These are phyloP conservation scores for Agarophyton chilense DNA, from an alignment of 23 red algal species.

Conservation along the genomic window DNA sequence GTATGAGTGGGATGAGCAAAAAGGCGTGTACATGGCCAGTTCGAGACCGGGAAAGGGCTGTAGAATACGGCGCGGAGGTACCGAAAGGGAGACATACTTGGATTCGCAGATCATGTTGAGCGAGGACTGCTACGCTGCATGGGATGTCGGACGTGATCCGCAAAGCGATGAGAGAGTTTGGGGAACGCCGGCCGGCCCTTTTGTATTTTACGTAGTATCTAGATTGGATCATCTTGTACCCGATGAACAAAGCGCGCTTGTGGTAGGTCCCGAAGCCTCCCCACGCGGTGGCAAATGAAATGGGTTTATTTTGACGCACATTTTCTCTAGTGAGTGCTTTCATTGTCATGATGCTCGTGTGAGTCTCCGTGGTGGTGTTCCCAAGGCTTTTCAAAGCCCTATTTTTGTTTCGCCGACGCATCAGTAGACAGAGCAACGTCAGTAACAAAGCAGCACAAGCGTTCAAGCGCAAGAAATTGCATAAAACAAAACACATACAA, in stretches of 20 bases:
- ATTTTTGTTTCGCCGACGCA: too few relatives aligned
- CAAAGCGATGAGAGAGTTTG: constrained; percentile 88
- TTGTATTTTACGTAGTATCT: constrained; percentile 75
- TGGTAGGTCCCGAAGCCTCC: not conserved
- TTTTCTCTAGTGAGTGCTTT: not conserved
- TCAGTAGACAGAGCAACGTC: too few relatives aligned
- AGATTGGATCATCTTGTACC: constrained; percentile 76
- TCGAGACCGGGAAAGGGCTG: constrained; percentile 90
- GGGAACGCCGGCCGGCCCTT: constrained; percentile 87
- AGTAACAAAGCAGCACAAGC: too few relatives aligned
- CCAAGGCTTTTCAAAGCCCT: constrained; percentile 70
- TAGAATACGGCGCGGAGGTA: constrained; percentile 66
- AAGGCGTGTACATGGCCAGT: constrained; percentile 50
- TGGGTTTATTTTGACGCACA: not conserved
- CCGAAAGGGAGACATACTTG: constrained; percentile 74
- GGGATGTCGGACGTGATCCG: constrained; percentile 85
- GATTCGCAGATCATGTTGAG: constrained; percentile 67
- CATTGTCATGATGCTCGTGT: not conserved
- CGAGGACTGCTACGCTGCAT: constrained; percentile 58
- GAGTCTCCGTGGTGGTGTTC: constrained; percentile 47
- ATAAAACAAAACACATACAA: constrained; percentile 29
- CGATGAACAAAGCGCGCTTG: constrained; percentile 27
- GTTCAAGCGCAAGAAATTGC: too few relatives aligned
- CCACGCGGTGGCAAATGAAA: not conserved
- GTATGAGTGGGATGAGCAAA: constrained; percentile 60